Evolutionary conservation across 805 yeast genomes (phyloP), one percentile per base, ranked within the genome.

Genomic region (Vanderwaltozyma polyspora): DNA sequence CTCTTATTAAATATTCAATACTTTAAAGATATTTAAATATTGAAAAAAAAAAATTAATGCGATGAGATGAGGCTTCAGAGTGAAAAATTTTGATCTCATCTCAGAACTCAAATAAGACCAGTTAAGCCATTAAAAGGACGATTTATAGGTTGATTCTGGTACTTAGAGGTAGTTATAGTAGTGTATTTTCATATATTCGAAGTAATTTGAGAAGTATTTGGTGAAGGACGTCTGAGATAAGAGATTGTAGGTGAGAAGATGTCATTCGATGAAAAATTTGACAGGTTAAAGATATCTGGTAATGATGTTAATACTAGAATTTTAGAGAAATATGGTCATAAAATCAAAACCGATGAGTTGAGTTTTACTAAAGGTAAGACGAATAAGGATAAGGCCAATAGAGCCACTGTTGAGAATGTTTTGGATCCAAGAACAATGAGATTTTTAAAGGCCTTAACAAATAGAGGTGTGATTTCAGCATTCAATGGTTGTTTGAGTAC

Each of bases 401-500:
- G 98, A 35, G 98, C 98, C 3, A 91, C 99, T 0, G 94, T 86
- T 12, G 97, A 91, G 51, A 95, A 87, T 56, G 98, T 91, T 2
- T 62, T 91, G 38, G 99, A 91, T 57, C 97, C 97, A 4, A 70
- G 97, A 41, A 91, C 99, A 0, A 67, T 87, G 63, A 66, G 74
- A 47, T 89, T 89, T 51, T 65, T 91, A 35, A 76, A 78, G 34
- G 84, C 83, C 41, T 67, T 91, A 55, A 78, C 84, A 57, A 82
- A 77, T 50, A 78, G 82, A 46, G 95, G 95, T 4, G 70, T 83
- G 5, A 74, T 91, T 23, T 75, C 91, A 2, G 75, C 81, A 45
- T 78, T 91, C 48, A 84, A 87, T 48, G 98, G 98, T 10, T 91
- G 97, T 55, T 68, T 91, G 32, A 77, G 91, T 48, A 91, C 98